Percentiles rank a stretch among this genome's conserved stretches.
Evolutionary conservation across 345 rosid species (phyloP).

Genomic region (Corchorus olitorius): DNA sequence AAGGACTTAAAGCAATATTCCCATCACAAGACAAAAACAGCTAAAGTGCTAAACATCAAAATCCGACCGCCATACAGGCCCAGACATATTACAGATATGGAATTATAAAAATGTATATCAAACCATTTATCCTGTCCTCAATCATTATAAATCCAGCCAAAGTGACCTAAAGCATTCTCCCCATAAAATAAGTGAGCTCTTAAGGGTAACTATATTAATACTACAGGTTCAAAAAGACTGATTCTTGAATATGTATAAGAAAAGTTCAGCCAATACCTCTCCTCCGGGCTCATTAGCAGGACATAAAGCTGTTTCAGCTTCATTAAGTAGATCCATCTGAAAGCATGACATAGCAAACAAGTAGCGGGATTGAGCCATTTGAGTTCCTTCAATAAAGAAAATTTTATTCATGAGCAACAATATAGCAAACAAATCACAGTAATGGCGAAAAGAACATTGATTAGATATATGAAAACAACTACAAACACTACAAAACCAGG

Average conservation of each 20-base stretch:
- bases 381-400: conserved; percentile 65
- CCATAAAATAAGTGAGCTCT: background rate
- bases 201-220: background rate
- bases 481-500: conserved; percentile 9
- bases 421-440: background rate
- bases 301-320: conserved; percentile 89
- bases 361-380: conserved; percentile 94
- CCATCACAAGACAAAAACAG: background rate
- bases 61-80: background rate
- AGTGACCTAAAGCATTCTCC: background rate
- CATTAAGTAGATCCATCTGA: conserved; percentile 93
- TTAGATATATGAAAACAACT: background rate
- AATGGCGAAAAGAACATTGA: background rate
- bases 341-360: conserved; percentile 96
- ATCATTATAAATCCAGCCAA: background rate
- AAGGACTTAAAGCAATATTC: conserved; percentile 11
- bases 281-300: conserved; percentile 77
- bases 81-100: background rate
- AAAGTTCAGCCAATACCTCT: conserved; percentile 56
- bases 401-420: conserved; percentile 28
- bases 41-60: background rate
- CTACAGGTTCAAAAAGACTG: background rate
- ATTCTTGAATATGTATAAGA: background rate
- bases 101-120: background rate
- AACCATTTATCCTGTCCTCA: background rate